Evolutionary conservation across 306 rosid genomes (phyloP), one percentile per base, ranked within the genome.

Genomic region (Lathyrus tuberosus): DNA sequence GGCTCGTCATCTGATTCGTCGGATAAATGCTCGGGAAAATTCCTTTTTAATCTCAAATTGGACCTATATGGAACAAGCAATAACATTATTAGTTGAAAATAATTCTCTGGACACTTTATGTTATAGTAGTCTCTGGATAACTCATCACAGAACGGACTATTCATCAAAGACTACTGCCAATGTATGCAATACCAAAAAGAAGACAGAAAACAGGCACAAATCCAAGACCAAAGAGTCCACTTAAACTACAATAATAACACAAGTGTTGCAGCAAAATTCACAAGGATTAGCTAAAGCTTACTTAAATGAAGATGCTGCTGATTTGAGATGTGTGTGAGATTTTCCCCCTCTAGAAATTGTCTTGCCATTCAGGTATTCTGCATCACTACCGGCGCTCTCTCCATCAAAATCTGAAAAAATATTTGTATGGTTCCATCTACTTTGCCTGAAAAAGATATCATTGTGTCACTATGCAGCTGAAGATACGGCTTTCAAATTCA

Each of bases 1-100:
- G 99, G 99, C 56, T 91, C 99, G 18, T 86, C 97, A 70, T 88
- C 96, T 15, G 85, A 67, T 82, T 86, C 88, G 67, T 84, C 91
- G 12, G 87, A 66, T 35, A 92, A 73, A 71, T 85, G 82, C 44
- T 77, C 95, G 0, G 88, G 85, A 72, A 88, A 78, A 61, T 71
- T 88, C 86, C 70, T 87, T 71, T 78, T 79, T 22, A 58, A 66
- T 61, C 89, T 81, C 44, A 57, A 74, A 74, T 85, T 86, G 76
- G 84, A 63, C 81, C 91, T 86, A 84, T 35, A 71, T 6, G 73
- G 73, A 59, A 31, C 49, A 75, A 54, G 52, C 66, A 65, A 58
- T 12, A 10, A 14, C 41, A 16, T 62, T 5, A 17, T 69, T 11
- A 24, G 77, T 64, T 11, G 0, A 46, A 35, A 40, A 15, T 28